These are phyloP conservation scores for Pseudocercospora ulei DNA, from an alignment of 2,329 filamentous ascomycete genomes.

Conservation along the genomic window DNA sequence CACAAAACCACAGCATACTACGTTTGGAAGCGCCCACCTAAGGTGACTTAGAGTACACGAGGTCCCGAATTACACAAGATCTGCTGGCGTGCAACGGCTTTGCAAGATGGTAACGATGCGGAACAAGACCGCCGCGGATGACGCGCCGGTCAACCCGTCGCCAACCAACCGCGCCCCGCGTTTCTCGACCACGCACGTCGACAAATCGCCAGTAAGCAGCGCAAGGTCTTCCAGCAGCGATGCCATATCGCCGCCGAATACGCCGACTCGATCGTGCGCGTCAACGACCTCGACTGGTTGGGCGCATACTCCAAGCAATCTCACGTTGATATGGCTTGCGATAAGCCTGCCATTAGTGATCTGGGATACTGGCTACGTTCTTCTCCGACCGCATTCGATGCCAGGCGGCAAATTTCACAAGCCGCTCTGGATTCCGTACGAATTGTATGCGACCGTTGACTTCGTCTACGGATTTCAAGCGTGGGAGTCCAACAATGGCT, in stretches of 20 bases:
- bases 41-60: no score
- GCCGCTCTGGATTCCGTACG: conserved; percentile 67
- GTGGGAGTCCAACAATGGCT: conserved; percentile 58
- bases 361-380: conserved; percentile 73
- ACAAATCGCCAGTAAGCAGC: conserved; percentile 12
- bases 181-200: conserved; percentile 14
- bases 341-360: conserved; percentile 66
- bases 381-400: conserved; percentile 73
- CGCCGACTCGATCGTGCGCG: conserved; percentile 36
- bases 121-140: conserved; percentile 12
- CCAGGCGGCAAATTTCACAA: conserved; percentile 61
- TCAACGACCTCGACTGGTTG: conserved; percentile 32
- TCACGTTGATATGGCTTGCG: conserved; percentile 60
- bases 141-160: conserved; percentile 12
- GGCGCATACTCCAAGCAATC: conserved; percentile 52
- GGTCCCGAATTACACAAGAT: no score
- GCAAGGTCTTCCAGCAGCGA: conserved; percentile 1
- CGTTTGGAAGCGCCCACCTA: no score
- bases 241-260: conserved; percentile 1
- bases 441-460: conserved; percentile 69
- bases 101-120: conserved; percentile 18
- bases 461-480: conserved; percentile 71
- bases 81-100: no score
- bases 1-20: no score
- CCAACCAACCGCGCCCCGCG: conserved; percentile 26